Base-by-base conservation (phyloP, 2,329 filamentous ascomycete species). In the Metarhizium sp. region DNA sequence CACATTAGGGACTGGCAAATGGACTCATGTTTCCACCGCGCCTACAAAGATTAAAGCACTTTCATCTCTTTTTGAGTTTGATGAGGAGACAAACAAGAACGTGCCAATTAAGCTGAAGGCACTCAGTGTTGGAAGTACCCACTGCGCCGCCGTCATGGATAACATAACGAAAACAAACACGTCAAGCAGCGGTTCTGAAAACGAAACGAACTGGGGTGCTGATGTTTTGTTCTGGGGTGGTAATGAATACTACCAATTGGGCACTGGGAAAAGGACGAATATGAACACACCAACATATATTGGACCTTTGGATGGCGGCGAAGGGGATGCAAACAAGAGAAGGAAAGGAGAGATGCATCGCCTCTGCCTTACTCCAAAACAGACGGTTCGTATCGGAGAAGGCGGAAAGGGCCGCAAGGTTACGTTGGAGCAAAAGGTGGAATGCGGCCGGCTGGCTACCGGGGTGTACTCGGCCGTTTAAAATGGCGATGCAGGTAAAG, bases 191-290 rank as follows among this genome's bases (percentile, higher is more conserved):
- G 75, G 63, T 16, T 78, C 79, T 1, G 74, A 81, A 45, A 87
- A 88, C 60, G 87, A 91, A 64, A 90, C 85, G 1, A 92, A 94
- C 67, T 96, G 86, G 82, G 94, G 94, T 51, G 84, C 87, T 4
- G 94, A 97, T 67, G 85, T 92, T 34, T 69, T 97, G 1, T 95
- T 90, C 77, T 99, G 92, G 90, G 94, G 94, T 59, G 90, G 90
- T 53, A 99, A 97, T 65, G 92, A 97, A 73, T 82, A 86, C 67
- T 96, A 88, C 70, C 94, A 99, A 72, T 81, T 99, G 30, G 94
- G 94, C 13, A 96, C 88, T 0, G 92, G 94, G 32, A 95, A 88
- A 75, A 77, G 92, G 59, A 94, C 83, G 64, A 97, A 97, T 66
- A 67, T 88, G 10, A 81, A 82, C 53, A 78, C 79, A 13, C 94